phyloP scores from a whole-genome alignment of 805 yeast species.

The Schizosaccharomyces japonicus region DNA sequence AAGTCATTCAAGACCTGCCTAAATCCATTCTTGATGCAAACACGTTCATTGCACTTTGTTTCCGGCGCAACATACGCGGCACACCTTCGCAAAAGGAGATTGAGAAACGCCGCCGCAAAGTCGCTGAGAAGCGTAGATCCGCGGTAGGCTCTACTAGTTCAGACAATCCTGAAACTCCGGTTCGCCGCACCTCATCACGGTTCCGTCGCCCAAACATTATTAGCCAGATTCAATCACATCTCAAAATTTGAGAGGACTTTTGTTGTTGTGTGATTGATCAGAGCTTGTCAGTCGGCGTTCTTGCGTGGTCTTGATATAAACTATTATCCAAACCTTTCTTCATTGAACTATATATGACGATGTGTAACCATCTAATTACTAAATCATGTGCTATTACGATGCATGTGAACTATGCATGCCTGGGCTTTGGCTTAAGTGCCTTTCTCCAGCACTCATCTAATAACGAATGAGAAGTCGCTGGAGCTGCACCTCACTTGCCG shows the following conservation, averaged over 20 bases:
- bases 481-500: no score
- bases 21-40: constrained; percentile 46
- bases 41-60: constrained; percentile 45
- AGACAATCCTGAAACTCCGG: background rate
- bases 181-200: background rate
- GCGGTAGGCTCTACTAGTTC: background rate
- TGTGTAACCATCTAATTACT: no score
- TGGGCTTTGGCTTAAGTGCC: no score
- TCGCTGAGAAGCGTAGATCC: background rate
- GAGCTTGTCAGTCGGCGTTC: no score
- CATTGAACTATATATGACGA: no score
- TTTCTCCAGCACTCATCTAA: no score
- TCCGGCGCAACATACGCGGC: constrained; percentile 23
- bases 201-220: background rate
- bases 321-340: no score
- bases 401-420: no score
- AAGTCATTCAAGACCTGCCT: constrained; percentile 65
- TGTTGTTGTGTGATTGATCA: background rate
- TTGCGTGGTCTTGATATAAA: no score
- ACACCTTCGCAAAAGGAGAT: background rate
- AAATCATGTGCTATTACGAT: no score
- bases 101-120: background rate
- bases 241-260: background rate
- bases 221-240: background rate
- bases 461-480: no score